Base-by-base conservation (phyloP, 2,329 filamentous ascomycete species). In the Aureobasidium sp. region DNA sequence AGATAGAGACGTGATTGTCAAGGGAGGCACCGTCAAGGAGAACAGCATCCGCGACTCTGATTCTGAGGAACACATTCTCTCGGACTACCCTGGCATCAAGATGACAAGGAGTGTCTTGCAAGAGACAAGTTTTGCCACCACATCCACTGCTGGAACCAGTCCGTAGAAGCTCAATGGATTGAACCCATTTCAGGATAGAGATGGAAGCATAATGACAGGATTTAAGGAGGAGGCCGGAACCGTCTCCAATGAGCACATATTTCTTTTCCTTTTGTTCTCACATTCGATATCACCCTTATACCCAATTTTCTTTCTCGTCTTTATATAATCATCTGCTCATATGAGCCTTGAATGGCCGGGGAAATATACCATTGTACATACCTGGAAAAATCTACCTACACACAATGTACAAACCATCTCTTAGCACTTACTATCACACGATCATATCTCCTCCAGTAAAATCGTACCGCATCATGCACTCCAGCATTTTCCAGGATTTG, bases 21-120 rank as follows among this genome's bases (percentile, higher is more conserved):
- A 62, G 17, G 59, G 59, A 51, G 59, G 59, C 25, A 56, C 61
- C 9, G 44, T 48, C 29, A 42, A 55, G 22, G 51, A 55, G 49
- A 34, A 3, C 12, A 62, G 61, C 45, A 44, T 58, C 2, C 52
- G 41, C 25, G 61, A 51, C 36, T 58, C 61, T 3, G 61, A 57
- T 36, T 57, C 49, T 5, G 61, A 62, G 20, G 61, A 62, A 27
- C 61, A 62, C 47, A 62, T 62, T 17, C 39, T 62, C 3, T 52
- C 49, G 5, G 58, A 53, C 37, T 52, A 44, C 31, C 39, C 48
- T 5, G 60, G 60, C 31, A 62, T 62, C 42, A 53, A 62, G 42
- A 62, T 62, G 48, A 62, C 48, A 14, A 45, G 60, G 41, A 55
- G 48, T 45, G 51, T 62, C 39, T 41, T 62, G 42, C 60, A 62